A percentile compares a stretch with the other conserved stretches of the same genome.
phyloP scores from a whole-genome alignment of 257 asterid species.

The Euphrasia confusa region DNA sequence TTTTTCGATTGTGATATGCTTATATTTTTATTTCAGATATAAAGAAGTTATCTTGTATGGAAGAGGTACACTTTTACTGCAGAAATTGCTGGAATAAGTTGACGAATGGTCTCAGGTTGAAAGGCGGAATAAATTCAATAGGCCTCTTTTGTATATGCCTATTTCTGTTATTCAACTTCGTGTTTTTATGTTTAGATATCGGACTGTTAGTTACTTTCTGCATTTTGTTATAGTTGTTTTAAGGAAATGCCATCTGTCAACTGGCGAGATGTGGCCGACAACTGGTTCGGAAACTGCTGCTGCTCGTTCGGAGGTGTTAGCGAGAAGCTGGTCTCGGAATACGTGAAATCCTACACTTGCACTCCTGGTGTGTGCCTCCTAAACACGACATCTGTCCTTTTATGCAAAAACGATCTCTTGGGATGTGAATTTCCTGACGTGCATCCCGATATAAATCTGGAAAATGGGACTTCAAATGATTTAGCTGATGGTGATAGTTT shows the following conservation, averaged over 20 bases:
- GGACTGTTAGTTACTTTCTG: neutral
- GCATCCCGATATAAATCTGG: constrained; percentile 27
- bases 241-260: constrained; percentile 86
- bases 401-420: constrained; percentile 58
- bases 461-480: constrained; percentile 26
- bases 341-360: constrained; percentile 61
- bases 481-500: constrained; percentile 30
- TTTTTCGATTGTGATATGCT: neutral
- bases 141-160: constrained; percentile 22
- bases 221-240: constrained; percentile 43
- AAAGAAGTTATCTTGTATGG: constrained; percentile 52
- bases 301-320: constrained; percentile 86
- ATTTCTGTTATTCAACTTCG: neutral
- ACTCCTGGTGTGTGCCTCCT: constrained; percentile 67
- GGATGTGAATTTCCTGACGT: constrained; percentile 43
- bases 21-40: constrained; percentile 43
- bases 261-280: constrained; percentile 94
- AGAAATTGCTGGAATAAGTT: constrained; percentile 65
- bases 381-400: constrained; percentile 57
- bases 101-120: constrained; percentile 67
- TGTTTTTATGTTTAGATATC: constrained; percentile 3
- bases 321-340: constrained; percentile 68
- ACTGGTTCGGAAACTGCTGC: constrained; percentile 98
- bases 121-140: neutral
- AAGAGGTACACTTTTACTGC: constrained; percentile 85